phyloP scores from a whole-genome alignment of 371 early-diverging fungal species.

The Mucor ambiguus region DNA sequence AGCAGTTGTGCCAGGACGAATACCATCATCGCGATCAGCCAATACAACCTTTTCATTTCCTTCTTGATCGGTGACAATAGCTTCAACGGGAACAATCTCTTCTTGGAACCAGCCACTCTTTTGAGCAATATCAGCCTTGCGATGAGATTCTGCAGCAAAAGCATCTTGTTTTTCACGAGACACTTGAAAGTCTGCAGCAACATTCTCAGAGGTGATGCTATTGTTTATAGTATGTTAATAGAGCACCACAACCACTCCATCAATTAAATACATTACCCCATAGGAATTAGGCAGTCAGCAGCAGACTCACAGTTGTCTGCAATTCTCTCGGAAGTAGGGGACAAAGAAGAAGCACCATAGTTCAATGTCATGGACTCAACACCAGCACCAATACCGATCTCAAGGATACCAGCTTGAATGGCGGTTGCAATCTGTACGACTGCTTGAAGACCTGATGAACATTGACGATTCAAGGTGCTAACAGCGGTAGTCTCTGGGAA shows the following conservation, averaged over 20 bases:
- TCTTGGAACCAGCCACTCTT: constrained; percentile 88
- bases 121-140: constrained; percentile 85
- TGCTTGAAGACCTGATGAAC: constrained; percentile 97
- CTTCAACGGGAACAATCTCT: constrained; percentile 92
- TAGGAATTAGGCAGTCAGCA: constrained; percentile 84
- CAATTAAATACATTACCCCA: constrained; percentile 63
- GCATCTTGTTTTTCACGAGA: constrained; percentile 87
- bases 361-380: constrained; percentile 98
- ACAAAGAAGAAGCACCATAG: constrained; percentile 82
- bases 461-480: constrained; percentile 95
- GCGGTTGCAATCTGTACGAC: constrained; percentile 88
- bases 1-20: constrained; percentile 82
- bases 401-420: constrained; percentile 91
- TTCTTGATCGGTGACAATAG: constrained; percentile 72
- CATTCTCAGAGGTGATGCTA: constrained; percentile 94
- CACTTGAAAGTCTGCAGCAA: constrained; percentile 85
- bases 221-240: not conserved
- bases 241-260: not conserved
- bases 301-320: constrained; percentile 64
- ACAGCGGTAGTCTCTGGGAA: constrained; percentile 86
- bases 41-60: constrained; percentile 64
- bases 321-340: constrained; percentile 76
- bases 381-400: constrained; percentile 97
- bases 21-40: constrained; percentile 91
- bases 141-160: constrained; percentile 84